Evolutionary conservation across 257 asterid genomes (phyloP), one percentile per base, ranked within the genome.

Genomic region (Fraxinus quadrangulata): DNA sequence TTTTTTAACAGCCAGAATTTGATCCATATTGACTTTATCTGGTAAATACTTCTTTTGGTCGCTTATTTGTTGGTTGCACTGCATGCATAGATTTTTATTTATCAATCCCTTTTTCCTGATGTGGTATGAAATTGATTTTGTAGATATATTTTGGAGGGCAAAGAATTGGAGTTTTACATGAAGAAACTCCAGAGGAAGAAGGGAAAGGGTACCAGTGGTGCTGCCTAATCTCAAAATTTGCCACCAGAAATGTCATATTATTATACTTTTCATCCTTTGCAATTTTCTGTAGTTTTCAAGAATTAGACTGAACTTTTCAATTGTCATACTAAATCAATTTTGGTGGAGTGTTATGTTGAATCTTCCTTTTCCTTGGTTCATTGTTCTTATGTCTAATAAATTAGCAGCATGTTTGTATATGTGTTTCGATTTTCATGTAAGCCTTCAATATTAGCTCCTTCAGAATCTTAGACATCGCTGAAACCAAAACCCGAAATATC

Each of bases 131-230:
- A 23, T 61, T 61, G 31, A 61, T 61, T 61, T 61, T 61, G 14
- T 16, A 83, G 84, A 54, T 83, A 80, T 40, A 83, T 80, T 56
- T 59, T 83, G 79, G 86, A 83, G 73, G 86, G 86, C 76, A 83
- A 83, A 76, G 86, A 83, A 79, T 76, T 83, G 79, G 86, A 83
- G 66, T 83, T 83, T 59, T 83, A 83, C 81, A 79, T 83, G 84
- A 83, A 83, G 83, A 83, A 83, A 80, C 71, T 83, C 4, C 86
- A 83, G 78, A 83, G 59, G 71, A 83, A 83, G 84, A 83, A 83
- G 39, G 86, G 86, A 69, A 83, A 83, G 82, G 79, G 81, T 42
- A 81, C 83, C 13, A 28, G 70, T 10, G 74, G 74, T n/a, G 76
- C 83, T 49, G 21, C 31, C 23, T 74, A 10, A 70, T 19, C 10